A percentile compares a stretch with the other conserved stretches of the same genome.
Conservation (phyloP, 495 filamentous ascomycete genomes). For the Neohortaea acidophila region DNA sequence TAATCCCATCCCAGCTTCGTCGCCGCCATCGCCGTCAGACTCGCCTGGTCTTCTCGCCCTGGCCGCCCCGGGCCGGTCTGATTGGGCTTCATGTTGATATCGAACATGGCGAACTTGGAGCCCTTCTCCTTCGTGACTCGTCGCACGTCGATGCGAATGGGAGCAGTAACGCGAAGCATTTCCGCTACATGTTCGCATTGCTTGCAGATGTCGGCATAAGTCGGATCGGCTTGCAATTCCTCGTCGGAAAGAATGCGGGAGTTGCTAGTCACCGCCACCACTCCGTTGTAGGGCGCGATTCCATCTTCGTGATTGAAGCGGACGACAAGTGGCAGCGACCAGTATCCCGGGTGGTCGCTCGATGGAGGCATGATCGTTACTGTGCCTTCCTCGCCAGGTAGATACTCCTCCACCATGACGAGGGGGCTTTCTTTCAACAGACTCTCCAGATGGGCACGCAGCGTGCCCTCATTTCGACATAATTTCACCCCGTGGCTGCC, state of each 20-base stretch:
- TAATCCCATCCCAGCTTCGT: neutral
- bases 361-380: neutral
- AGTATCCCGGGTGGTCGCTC: neutral
- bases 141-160: neutral
- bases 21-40: neutral
- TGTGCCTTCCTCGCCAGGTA: neutral
- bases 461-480: neutral
- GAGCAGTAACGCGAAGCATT: neutral
- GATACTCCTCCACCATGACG: neutral
- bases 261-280: neutral
- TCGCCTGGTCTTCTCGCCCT: neutral
- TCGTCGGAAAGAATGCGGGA: neutral
- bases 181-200: neutral
- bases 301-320: neutral
- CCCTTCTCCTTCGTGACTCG: neutral
- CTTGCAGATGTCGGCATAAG: neutral
- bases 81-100: conserved; percentile 1
- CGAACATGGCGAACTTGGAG: neutral
- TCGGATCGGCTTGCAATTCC: neutral
- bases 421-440: neutral
- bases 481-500: neutral
- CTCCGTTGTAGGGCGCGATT: neutral
- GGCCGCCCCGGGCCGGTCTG: neutral
- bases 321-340: neutral
- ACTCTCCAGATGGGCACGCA: neutral